Base-by-base conservation (phyloP, 257 asterid species). In the Henckelia pumila region DNA sequence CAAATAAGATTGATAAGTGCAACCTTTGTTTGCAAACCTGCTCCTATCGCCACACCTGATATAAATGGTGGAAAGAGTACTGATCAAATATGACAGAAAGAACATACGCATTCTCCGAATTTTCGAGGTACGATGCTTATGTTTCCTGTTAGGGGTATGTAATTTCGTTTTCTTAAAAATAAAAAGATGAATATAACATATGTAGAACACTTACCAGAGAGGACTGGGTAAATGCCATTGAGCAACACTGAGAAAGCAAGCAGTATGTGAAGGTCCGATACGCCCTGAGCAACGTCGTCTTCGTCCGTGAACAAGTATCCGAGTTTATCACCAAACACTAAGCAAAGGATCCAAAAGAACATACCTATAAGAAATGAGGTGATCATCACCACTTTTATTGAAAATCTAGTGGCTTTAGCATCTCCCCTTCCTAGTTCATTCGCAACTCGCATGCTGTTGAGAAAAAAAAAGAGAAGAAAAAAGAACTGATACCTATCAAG, bases 341-440 rank as follows among this genome's bases (percentile, higher is more conserved):
- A 73, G 78, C 88, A 83, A 16, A 86, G 59, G 56, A 83, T 26
- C 69, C 75, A 80, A 61, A 88, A 84, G 33, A 80, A 17, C 7
- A 81, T 0, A n/a, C 17, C 95, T 14, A 90, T 77, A 21, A 67
- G 3, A 3, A 72, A 4, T 2, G 86, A 7, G 84, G 84, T 63
- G 72, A n/a, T n/a, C 67, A 86, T 26, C 40, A 88, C 67, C 56
- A 90, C 88, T 75, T 86, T 84, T 61, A 90, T 86, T 6, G 97
- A 83, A 58, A 88, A 90, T 49, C 67, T 84, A n/a, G 64, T 71
- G 26, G 96, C 95, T 50, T 81, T 81, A 3, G 95, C 90, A 55
- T 90, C 88, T 72, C 95, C 96, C 59, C 81, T 83, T 28, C 95
- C 96, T 1, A 90, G 82, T 63, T 90, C 97, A 56, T 90, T 90